Evolutionary conservation across 1,284 basidiomycete genomes (phyloP).

Genomic region (Leccinum pachyderme): DNA sequence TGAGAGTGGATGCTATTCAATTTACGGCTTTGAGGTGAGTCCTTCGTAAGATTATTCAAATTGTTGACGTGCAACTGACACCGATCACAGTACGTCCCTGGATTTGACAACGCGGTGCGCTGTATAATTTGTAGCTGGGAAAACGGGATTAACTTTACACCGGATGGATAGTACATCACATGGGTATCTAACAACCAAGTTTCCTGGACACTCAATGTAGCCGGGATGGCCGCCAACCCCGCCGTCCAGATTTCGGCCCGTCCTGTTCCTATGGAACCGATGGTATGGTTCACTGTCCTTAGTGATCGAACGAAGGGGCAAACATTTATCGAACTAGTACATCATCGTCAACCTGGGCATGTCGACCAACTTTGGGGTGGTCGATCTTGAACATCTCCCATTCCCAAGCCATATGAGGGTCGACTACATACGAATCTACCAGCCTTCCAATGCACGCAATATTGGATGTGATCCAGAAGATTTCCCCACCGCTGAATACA

Average conservation of each 20-base stretch:
- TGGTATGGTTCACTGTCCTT: slow-evolving; percentile 43
- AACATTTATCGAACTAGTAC: slow-evolving; percentile 30
- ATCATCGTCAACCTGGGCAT: slow-evolving; percentile 57
- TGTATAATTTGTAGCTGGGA: neutral
- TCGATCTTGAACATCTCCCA: slow-evolving; percentile 53
- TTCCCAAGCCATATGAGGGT: slow-evolving; percentile 65
- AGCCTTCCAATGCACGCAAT: slow-evolving; percentile 51
- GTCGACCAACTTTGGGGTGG: slow-evolving; percentile 52
- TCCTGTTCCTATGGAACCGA: slow-evolving; percentile 68
- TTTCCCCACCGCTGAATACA: slow-evolving; percentile 65
- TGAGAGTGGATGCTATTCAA: slow-evolving; percentile 42
- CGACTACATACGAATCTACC: slow-evolving; percentile 74
- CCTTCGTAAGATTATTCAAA: neutral
- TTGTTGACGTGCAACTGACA: slow-evolving; percentile 1
- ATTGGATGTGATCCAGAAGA: slow-evolving; percentile 71
- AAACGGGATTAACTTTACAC: slow-evolving; percentile 2
- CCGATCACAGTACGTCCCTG: slow-evolving; percentile 50
- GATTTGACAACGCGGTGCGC: slow-evolving; percentile 52
- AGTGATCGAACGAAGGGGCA: neutral
- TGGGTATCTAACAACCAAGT: slow-evolving; percentile 60
- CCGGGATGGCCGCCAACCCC: slow-evolving; percentile 61
- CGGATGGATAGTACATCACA: slow-evolving; percentile 53
- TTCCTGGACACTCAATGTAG: slow-evolving; percentile 66
- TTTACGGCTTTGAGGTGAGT: slow-evolving; percentile 58
- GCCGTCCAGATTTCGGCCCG: slow-evolving; percentile 58